Conservation (phyloP, 1,284 basidiomycete species). For the Austroboletus novae-zelandiae region DNA sequence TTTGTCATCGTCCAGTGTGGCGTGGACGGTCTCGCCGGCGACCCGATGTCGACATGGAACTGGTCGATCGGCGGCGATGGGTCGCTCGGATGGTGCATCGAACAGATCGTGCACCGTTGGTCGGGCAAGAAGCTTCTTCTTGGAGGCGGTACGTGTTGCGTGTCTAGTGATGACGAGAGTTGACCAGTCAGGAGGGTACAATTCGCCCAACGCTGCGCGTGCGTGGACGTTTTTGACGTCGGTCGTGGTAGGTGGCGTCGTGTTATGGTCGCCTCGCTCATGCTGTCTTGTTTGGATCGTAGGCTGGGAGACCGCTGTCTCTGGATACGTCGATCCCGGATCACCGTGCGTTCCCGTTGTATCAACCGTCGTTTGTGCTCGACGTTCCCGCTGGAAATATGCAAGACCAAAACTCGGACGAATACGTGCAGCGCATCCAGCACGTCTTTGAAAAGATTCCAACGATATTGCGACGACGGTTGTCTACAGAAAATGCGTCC, state of each 20-base stretch:
- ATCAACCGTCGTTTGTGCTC: conserved; percentile 76
- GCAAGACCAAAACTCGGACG: conserved; percentile 67
- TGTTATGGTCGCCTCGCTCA: background rate
- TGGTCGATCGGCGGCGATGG: conserved; percentile 67
- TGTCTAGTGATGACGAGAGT: background rate
- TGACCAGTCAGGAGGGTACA: conserved; percentile 66
- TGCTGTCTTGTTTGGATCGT: background rate
- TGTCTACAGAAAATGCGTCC: conserved; percentile 2
- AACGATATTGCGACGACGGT: conserved; percentile 12
- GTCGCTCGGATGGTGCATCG: conserved; percentile 69
- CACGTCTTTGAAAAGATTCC: conserved; percentile 24
- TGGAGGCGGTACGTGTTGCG: conserved; percentile 52
- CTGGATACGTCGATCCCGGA: conserved; percentile 69
- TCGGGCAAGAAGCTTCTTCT: conserved; percentile 57
- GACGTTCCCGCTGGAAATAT: conserved; percentile 72
- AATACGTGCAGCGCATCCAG: conserved; percentile 44
- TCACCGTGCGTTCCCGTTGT: conserved; percentile 65
- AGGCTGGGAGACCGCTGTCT: conserved; percentile 55
- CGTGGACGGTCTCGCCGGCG: conserved; percentile 81
- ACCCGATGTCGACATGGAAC: conserved; percentile 78
- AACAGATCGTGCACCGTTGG: conserved; percentile 58
- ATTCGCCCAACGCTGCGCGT: conserved; percentile 77
- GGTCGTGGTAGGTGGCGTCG: conserved; percentile 47
- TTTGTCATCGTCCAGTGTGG: conserved; percentile 86
- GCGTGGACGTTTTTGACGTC: conserved; percentile 84